Conservation (phyloP, 106 monocot species). For the Cymbidium sinense region DNA sequence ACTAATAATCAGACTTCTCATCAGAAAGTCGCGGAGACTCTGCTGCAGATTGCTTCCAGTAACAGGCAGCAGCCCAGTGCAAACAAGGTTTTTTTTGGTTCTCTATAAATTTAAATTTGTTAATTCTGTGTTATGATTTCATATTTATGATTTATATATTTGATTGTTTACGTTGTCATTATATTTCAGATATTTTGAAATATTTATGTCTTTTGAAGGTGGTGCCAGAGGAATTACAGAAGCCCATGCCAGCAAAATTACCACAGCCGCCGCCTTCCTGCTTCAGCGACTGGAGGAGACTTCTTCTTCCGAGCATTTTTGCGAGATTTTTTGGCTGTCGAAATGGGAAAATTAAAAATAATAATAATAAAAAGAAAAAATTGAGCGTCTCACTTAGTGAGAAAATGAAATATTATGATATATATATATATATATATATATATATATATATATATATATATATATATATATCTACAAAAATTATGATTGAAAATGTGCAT, state of each 20-base stretch:
- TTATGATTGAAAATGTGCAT: too few species aligned
- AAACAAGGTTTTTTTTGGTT: too few species aligned
- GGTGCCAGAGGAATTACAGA: neutral
- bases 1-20: neutral
- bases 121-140: too few species aligned
- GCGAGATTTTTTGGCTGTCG: neutral
- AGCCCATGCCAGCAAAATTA: neutral
- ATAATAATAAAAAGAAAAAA: neutral
- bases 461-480: too few species aligned
- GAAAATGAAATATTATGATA: constrained; percentile 13
- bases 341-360: neutral
- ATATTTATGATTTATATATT: too few species aligned
- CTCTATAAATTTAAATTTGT: too few species aligned
- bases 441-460: too few species aligned
- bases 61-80: too few species aligned
- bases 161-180: too few species aligned
- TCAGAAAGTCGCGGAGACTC: too few species aligned
- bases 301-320: neutral
- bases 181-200: too few species aligned
- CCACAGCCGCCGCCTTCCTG: neutral
- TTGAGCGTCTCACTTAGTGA: neutral
- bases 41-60: neutral
- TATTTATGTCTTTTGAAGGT: neutral
- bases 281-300: neutral
- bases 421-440: too few species aligned